Evolutionary conservation across 768 basidiomycete species (phyloP).

Genomic region (Lanmaoa rubissima): DNA sequence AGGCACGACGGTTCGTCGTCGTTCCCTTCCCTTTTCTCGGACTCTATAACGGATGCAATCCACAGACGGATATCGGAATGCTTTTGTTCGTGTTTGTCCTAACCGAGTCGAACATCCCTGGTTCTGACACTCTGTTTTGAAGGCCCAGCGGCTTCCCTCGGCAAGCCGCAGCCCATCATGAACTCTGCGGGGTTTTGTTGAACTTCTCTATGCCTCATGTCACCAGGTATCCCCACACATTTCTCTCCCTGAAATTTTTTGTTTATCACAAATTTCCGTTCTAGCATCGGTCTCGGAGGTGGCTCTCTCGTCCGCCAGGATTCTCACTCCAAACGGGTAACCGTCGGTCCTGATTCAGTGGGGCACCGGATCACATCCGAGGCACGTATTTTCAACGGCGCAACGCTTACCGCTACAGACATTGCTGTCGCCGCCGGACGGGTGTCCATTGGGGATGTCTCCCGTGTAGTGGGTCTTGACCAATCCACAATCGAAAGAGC

Average conservation of each 20-base stretch:
- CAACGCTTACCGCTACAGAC: conserved; percentile 59
- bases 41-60: conserved; percentile 12
- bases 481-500: conserved; percentile 34
- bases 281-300: conserved; percentile 61
- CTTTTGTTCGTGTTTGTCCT: conserved; percentile 36
- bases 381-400: conserved; percentile 55
- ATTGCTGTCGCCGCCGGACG: conserved; percentile 44
- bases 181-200: conserved; percentile 58
- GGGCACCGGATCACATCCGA: conserved; percentile 53
- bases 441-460: conserved; percentile 30
- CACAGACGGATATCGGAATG: conserved; percentile 57
- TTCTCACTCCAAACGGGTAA: conserved; percentile 37
- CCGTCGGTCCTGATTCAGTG: conserved; percentile 65
- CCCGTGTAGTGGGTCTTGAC: conserved; percentile 23
- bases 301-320: conserved; percentile 50
- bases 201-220: conserved; percentile 65
- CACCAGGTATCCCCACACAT: conserved; percentile 28
- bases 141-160: conserved; percentile 57
- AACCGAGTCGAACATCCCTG: neutral
- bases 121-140: conserved; percentile 13
- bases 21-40: conserved; percentile 6
- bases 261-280: conserved; percentile 1
- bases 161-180: conserved; percentile 60
- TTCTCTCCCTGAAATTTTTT: neutral
- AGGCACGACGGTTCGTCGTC: conserved; percentile 49